These are phyloP conservation scores for Mariannaea elegans DNA, from an alignment of 2,329 filamentous ascomycete species.

Conservation along the genomic window DNA sequence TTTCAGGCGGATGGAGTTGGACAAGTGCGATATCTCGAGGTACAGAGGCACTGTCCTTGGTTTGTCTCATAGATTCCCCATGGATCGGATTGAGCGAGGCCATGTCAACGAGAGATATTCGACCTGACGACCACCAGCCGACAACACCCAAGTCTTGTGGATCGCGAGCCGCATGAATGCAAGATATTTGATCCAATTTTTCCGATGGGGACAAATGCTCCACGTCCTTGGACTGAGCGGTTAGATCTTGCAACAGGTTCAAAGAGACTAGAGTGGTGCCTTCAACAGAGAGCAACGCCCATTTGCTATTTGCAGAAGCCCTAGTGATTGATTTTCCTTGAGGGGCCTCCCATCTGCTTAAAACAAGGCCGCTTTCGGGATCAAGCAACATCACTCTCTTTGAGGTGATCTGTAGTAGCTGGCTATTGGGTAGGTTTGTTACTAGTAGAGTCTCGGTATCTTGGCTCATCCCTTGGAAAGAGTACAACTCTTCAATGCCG, in stretches of 20 bases:
- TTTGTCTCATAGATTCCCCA: constrained; percentile 67
- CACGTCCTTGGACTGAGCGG: constrained; percentile 67
- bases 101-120: constrained; percentile 78
- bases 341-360: constrained; percentile 66
- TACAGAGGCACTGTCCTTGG: constrained; percentile 76
- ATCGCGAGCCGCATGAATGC: constrained; percentile 76
- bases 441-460: constrained; percentile 76
- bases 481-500: constrained; percentile 86
- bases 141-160: constrained; percentile 76
- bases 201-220: constrained; percentile 54
- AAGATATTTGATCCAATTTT: constrained; percentile 78
- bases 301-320: constrained; percentile 76
- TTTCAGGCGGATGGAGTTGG: constrained; percentile 72
- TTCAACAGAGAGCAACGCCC: constrained; percentile 77
- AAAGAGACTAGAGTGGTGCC: constrained; percentile 79
- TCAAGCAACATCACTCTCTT: constrained; percentile 70
- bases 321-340: constrained; percentile 72
- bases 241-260: constrained; percentile 66
- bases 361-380: constrained; percentile 61
- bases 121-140: constrained; percentile 88
- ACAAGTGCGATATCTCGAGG: constrained; percentile 84
- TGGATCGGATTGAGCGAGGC: constrained; percentile 71
- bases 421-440: constrained; percentile 68
- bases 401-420: constrained; percentile 80
- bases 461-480: constrained; percentile 76